These are phyloP conservation scores for Gliomastix tumulicola DNA, from an alignment of 2,329 filamentous ascomycete genomes.

Conservation along the genomic window DNA sequence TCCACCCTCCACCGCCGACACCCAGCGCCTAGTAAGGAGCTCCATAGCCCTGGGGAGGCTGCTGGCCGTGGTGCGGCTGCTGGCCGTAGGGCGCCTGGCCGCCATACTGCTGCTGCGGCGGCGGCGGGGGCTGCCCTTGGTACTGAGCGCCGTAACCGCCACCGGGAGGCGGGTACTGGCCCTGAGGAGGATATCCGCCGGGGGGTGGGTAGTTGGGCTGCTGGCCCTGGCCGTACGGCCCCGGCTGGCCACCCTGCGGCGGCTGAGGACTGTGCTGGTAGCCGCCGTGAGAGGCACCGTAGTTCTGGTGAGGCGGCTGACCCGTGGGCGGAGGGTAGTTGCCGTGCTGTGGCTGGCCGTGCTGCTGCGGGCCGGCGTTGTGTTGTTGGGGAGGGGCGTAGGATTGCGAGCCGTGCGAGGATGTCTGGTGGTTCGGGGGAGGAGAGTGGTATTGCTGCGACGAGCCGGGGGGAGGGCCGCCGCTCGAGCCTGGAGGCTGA, in stretches of 20 bases:
- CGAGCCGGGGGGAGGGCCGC: conserved; percentile 14
- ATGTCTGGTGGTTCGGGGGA: conserved; percentile 17
- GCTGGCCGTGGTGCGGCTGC: conserved; percentile 17
- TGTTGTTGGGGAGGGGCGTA: conserved; percentile 2
- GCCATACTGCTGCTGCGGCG: conserved; percentile 9
- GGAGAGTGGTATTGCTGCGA: conserved; percentile 17
- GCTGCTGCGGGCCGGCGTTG: too few relatives aligned
- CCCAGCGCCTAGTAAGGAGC: conserved; percentile 1
- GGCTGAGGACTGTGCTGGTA: conserved; percentile 6
- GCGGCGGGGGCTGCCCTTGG: conserved; percentile 2
- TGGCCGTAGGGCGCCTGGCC: conserved; percentile 19
- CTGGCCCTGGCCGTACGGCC: neutral
- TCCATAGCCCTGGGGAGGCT: conserved; percentile 10
- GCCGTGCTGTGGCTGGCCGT: conserved; percentile 3
- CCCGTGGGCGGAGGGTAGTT: conserved; percentile 3
- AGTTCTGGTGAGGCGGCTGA: conserved; percentile 6
- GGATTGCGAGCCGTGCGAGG: neutral
- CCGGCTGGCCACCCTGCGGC: conserved; percentile 9
- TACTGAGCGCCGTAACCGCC: conserved; percentile 2
- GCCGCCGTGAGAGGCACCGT: conserved; percentile 12
- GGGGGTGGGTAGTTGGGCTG: conserved; percentile 1
- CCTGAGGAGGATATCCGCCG: conserved; percentile 12
- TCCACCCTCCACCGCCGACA: too few relatives aligned
- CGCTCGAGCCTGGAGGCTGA: conserved; percentile 21
- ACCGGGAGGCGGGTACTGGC: conserved; percentile 2